A percentile compares a stretch with the other conserved stretches of the same genome.
Conservation (phyloP, 1,284 basidiomycete species). For the Ustilago tritici region DNA sequence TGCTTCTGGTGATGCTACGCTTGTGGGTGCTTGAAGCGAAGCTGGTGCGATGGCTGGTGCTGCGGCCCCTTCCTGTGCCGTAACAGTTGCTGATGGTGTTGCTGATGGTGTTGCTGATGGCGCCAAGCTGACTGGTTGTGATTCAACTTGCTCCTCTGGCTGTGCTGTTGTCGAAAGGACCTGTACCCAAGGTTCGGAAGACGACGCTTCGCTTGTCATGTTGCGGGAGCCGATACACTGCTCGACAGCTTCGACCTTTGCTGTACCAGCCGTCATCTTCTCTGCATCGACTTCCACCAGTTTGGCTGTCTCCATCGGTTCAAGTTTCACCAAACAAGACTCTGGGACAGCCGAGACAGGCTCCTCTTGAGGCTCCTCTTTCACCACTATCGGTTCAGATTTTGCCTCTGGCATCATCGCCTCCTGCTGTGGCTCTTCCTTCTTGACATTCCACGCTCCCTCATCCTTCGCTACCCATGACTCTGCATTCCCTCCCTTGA, state of each 20-base stretch:
- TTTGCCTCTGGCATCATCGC: background rate
- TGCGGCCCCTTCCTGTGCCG: too few relatives aligned
- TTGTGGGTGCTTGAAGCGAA: background rate
- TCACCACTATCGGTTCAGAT: background rate
- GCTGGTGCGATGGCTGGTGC: too few relatives aligned
- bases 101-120: background rate
- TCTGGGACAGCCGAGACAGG: background rate
- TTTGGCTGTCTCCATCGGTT: background rate
- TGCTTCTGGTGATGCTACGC: background rate
- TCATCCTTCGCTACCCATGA: background rate
- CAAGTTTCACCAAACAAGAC: background rate
- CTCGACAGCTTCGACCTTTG: too few relatives aligned
- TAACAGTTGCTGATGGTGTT: background rate
- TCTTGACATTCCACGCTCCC: conserved; percentile 1
- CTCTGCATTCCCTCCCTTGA: background rate
- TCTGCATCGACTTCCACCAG: background rate
- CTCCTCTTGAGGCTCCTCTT: background rate
- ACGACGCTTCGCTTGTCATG: background rate
- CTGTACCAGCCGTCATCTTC: background rate
- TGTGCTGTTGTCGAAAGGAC: background rate
- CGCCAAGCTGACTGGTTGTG: background rate
- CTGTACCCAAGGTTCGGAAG: conserved; percentile 2
- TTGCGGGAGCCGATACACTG: too few relatives aligned
- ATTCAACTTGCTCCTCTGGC: background rate
- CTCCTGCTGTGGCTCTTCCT: background rate